A percentile compares a stretch with the other conserved stretches of the same genome.
These are phyloP conservation scores for Vitis hybrid DNA, from an alignment of 177 flowering plant species.

Conservation along the genomic window DNA sequence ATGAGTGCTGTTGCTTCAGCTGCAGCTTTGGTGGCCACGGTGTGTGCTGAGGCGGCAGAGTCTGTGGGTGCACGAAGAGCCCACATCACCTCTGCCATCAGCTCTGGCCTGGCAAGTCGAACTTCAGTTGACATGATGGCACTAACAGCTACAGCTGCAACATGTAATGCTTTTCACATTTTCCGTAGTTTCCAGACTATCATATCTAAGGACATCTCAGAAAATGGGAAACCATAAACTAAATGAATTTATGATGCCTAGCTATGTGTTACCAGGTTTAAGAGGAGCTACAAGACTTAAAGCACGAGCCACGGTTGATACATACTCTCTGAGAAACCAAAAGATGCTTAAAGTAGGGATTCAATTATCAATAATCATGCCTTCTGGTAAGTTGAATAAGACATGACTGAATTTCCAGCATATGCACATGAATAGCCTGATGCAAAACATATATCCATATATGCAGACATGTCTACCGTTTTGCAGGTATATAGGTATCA, in stretches of 20 bases:
- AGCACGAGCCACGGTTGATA: slow-evolving; percentile 14
- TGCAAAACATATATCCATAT: too few relatives aligned
- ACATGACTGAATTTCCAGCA: background rate
- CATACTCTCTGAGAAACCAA: slow-evolving; percentile 8
- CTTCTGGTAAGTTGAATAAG: slow-evolving; percentile 19
- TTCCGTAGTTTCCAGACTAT: background rate
- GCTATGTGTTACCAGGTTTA: slow-evolving; percentile 17
- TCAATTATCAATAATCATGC: slow-evolving; percentile 12
- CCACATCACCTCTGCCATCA: slow-evolving; percentile 19
- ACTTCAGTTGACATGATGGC: slow-evolving; percentile 21
- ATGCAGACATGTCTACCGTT: background rate
- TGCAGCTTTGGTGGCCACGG: slow-evolving; percentile 28
- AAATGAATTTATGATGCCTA: background rate
- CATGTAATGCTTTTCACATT: slow-evolving; percentile 16
- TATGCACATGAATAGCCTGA: background rate
- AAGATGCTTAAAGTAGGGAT: slow-evolving; percentile 19
- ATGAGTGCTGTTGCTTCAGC: slow-evolving; percentile 25
- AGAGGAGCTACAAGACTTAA: slow-evolving; percentile 31
- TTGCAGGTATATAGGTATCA: background rate
- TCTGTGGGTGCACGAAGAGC: slow-evolving; percentile 25
- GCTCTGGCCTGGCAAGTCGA: slow-evolving; percentile 24
- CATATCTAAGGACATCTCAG: background rate
- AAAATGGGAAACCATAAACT: background rate
- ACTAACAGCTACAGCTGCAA: slow-evolving; percentile 32
- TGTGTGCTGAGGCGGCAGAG: slow-evolving; percentile 36